phyloP scores from a whole-genome alignment of 225 moss, liverwort and hornwort genomes.

The Asterella californica region DNA sequence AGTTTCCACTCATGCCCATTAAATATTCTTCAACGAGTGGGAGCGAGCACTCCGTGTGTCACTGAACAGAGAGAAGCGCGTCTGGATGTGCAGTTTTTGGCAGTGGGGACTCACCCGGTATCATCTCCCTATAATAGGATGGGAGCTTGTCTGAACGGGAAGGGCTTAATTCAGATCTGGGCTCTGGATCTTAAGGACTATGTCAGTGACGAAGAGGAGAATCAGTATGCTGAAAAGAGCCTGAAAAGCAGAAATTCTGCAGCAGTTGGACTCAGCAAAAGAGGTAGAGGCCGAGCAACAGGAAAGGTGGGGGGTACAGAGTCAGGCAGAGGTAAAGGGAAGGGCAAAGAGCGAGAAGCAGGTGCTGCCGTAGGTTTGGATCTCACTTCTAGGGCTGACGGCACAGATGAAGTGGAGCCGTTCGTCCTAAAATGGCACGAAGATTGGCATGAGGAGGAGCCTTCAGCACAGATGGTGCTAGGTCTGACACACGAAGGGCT shows the following conservation, averaged over 20 bases:
- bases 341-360: conserved; percentile 18
- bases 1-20: background rate
- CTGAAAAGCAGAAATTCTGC: background rate
- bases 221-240: background rate
- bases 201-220: conserved; percentile 13
- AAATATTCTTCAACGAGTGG: background rate
- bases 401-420: conserved; percentile 28
- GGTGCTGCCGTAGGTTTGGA: background rate
- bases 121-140: conserved; percentile 64
- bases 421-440: conserved; percentile 27
- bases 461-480: conserved; percentile 66
- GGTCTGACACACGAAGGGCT: conserved; percentile 78
- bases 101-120: conserved; percentile 78
- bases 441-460: conserved; percentile 38
- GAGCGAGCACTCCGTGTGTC: background rate
- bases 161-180: conserved; percentile 89
- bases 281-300: conserved; percentile 6
- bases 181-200: conserved; percentile 42
- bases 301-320: conserved; percentile 33
- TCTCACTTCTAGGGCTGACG: conserved; percentile 44
- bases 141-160: conserved; percentile 63
- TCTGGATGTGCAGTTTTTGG: conserved; percentile 61
- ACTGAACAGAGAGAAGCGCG: background rate
- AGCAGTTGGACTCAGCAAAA: background rate
- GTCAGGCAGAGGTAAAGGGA: conserved; percentile 49